Conservation (phyloP, 495 filamentous ascomycete species). For the Penicillium fimorum region DNA sequence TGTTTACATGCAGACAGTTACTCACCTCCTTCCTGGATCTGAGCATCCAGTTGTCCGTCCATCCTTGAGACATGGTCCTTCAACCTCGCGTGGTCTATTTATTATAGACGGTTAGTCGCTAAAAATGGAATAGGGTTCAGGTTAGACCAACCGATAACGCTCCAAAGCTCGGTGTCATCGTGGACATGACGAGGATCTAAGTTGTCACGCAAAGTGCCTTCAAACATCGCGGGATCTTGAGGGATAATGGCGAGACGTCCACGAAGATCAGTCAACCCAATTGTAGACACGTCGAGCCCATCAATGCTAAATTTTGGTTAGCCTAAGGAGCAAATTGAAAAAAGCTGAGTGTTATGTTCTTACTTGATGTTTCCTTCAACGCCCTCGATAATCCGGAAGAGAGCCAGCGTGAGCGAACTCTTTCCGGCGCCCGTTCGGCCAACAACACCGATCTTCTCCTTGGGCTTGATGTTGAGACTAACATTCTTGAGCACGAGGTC, state of each 20-base stretch:
- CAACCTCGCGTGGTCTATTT: conserved; percentile 81
- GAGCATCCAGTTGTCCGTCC: conserved; percentile 86
- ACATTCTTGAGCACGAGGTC: conserved; percentile 93
- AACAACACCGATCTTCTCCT: conserved; percentile 97
- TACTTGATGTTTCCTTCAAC: conserved; percentile 69
- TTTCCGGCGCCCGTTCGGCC: conserved; percentile 96
- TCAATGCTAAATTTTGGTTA: conserved; percentile 62
- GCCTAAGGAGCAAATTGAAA: conserved; percentile 1
- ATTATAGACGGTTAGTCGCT: conserved; percentile 20
- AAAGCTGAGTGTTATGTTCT: conserved; percentile 8
- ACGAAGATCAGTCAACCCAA: conserved; percentile 86
- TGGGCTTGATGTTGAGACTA: conserved; percentile 85
- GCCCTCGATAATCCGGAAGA: conserved; percentile 96
- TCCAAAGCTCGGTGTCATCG: conserved; percentile 97
- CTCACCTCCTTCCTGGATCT: conserved; percentile 90
- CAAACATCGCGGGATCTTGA: conserved; percentile 95
- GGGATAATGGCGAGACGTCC: conserved; percentile 95
- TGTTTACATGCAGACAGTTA: conserved; percentile 13
- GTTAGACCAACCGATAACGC: conserved; percentile 74
- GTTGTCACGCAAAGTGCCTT: conserved; percentile 94
- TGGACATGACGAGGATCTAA: conserved; percentile 93
- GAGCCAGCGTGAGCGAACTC: conserved; percentile 86
- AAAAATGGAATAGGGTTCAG: conserved; percentile 7
- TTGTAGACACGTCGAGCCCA: conserved; percentile 79
- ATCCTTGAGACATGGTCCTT: conserved; percentile 88